phyloP scores from a whole-genome alignment of 768 basidiomycete genomes.

The Daedalea quercina region DNA sequence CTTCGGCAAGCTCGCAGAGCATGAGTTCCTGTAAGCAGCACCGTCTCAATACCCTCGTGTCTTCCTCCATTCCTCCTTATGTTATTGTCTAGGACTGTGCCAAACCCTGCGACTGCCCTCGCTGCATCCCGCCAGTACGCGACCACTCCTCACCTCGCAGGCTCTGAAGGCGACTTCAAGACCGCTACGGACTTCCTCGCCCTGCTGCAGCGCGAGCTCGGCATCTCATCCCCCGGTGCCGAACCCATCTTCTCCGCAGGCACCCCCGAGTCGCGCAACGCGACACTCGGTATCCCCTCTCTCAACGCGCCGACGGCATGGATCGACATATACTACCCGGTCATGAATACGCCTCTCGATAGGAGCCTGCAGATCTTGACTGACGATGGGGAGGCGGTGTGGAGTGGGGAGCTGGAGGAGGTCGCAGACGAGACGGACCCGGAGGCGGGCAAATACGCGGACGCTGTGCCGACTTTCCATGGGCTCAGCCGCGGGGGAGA shows the following conservation, averaged over 20 bases:
- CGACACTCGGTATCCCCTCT: conserved; percentile 48
- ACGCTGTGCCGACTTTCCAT: conserved; percentile 79
- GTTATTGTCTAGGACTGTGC: conserved; percentile 35
- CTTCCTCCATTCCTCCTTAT: background rate
- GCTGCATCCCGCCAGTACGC: conserved; percentile 46
- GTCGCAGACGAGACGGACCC: conserved; percentile 69
- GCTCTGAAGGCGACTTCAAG: conserved; percentile 45
- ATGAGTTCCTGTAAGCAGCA: conserved; percentile 36
- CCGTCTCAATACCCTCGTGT: background rate
- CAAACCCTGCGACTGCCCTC: conserved; percentile 42
- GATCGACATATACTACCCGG: conserved; percentile 86
- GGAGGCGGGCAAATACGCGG: conserved; percentile 59
- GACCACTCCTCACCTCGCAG: conserved; percentile 55
- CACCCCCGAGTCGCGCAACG: conserved; percentile 53
- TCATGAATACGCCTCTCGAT: conserved; percentile 73
- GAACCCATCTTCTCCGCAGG: conserved; percentile 71
- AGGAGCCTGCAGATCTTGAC: conserved; percentile 62
- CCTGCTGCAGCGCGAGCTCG: conserved; percentile 62
- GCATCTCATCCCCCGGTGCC: conserved; percentile 33
- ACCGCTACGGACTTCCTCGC: conserved; percentile 63
- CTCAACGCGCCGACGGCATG: conserved; percentile 56
- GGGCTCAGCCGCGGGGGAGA: conserved; percentile 76
- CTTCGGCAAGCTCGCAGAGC: conserved; percentile 33
- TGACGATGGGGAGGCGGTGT: conserved; percentile 43
- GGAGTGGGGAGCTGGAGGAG: conserved; percentile 72